A percentile compares a stretch with the other conserved stretches of the same genome.
phyloP scores from a whole-genome alignment of 129 eudicot genomes.

The Chrysanthemum makinoi region DNA sequence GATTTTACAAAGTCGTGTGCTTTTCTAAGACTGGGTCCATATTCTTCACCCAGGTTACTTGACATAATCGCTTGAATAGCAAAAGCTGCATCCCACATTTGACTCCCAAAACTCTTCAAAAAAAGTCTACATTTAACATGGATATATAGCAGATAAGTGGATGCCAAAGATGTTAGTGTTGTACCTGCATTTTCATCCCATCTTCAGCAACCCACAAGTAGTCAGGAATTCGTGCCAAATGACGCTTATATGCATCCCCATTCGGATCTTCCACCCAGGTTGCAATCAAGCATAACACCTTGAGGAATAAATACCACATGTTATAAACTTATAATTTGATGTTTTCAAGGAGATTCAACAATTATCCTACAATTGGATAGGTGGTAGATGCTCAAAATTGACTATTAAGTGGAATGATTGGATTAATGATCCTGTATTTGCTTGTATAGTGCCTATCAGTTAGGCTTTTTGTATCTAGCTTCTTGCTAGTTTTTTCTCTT shows the following conservation, averaged over 20 bases:
- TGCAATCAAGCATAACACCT: constrained; percentile 43
- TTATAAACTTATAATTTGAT: no score
- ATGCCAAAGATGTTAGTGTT: background rate
- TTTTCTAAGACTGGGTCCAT: constrained; percentile 43
- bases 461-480: no score
- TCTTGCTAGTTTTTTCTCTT: no score
- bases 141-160: background rate
- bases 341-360: no score
- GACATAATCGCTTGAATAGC: constrained; percentile 67
- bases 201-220: constrained; percentile 69
- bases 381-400: no score
- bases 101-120: constrained; percentile 51
- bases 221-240: constrained; percentile 56
- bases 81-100: constrained; percentile 69
- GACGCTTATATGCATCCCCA: constrained; percentile 49
- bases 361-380: no score
- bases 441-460: no score
- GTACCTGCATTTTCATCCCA: constrained; percentile 65
- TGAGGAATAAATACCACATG: background rate
- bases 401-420: no score
- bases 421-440: no score
- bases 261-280: constrained; percentile 64
- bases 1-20: constrained; percentile 64
- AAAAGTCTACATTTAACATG: background rate
- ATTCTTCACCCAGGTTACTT: constrained; percentile 42